These are phyloP conservation scores for Puya raimondii DNA, from an alignment of 176 grass and related monocot species.

Conservation along the genomic window DNA sequence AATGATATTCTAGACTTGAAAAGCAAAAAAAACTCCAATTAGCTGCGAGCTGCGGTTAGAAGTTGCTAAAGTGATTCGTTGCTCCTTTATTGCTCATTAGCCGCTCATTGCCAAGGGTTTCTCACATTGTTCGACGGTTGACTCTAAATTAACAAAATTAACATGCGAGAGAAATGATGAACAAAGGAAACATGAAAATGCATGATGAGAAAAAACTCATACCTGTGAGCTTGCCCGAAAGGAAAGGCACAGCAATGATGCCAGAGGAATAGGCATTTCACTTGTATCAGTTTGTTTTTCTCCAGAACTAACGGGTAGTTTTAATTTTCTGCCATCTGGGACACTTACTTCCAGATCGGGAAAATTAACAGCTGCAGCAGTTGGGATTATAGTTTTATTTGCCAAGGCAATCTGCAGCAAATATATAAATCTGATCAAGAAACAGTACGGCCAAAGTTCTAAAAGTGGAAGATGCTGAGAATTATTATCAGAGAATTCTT, in stretches of 20 bases:
- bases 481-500: too few relatives aligned
- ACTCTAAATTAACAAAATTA: too few relatives aligned
- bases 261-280: slow-evolving; percentile 27
- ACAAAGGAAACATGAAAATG: background rate
- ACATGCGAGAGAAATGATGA: background rate
- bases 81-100: too few relatives aligned
- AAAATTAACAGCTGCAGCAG: slow-evolving; percentile 42
- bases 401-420: slow-evolving; percentile 31
- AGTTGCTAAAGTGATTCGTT: too few relatives aligned
- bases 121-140: too few relatives aligned
- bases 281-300: slow-evolving; percentile 8
- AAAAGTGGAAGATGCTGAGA: too few relatives aligned
- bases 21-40: too few relatives aligned
- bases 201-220: background rate
- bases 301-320: slow-evolving; percentile 33
- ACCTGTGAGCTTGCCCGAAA: slow-evolving; percentile 91
- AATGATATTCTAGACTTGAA: too few relatives aligned
- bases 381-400: slow-evolving; percentile 42
- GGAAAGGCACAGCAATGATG: slow-evolving; percentile 68
- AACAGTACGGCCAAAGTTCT: background rate
- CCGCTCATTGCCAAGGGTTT: too few relatives aligned
- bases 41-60: too few relatives aligned
- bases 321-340: slow-evolving; percentile 23
- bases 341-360: slow-evolving; percentile 51
- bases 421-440: background rate